phyloP scores from a whole-genome alignment of 2,329 filamentous ascomycete genomes.

The Ophiostoma quercus region DNA sequence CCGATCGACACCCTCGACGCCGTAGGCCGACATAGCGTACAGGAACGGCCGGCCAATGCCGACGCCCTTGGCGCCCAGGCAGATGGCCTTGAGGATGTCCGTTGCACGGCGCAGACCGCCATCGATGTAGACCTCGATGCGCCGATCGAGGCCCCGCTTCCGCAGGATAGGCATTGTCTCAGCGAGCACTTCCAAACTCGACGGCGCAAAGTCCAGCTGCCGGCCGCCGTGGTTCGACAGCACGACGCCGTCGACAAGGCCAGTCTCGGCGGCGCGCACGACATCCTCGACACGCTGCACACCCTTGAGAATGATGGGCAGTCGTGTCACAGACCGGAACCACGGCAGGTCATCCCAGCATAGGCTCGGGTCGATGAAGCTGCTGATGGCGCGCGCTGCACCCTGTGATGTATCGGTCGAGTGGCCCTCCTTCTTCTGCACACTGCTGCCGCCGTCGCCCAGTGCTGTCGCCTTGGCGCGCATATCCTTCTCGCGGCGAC shows the following conservation, averaged over 20 bases:
- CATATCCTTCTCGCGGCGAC: constrained; percentile 96
- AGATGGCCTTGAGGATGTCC: constrained; percentile 92
- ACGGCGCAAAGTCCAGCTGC: constrained; percentile 87
- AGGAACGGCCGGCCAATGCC: constrained; percentile 93
- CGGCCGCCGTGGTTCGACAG: constrained; percentile 94
- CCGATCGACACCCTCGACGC: constrained; percentile 76
- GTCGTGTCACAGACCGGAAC: constrained; percentile 83
- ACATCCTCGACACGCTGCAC: constrained; percentile 96
- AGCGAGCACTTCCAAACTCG: constrained; percentile 81
- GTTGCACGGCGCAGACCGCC: constrained; percentile 85
- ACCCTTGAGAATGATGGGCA: constrained; percentile 95
- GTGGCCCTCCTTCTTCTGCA: constrained; percentile 72
- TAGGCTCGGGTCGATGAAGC: constrained; percentile 91
- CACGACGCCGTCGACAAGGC: constrained; percentile 76
- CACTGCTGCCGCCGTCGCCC: constrained; percentile 68
- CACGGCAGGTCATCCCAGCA: constrained; percentile 92
- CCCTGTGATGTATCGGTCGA: constrained; percentile 82
- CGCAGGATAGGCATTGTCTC: constrained; percentile 88
- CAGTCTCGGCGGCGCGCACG: constrained; percentile 72
- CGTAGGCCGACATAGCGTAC: constrained; percentile 93
- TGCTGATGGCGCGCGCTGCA: constrained; percentile 88
- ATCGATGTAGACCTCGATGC: constrained; percentile 84
- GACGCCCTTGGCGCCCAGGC: constrained; percentile 84
- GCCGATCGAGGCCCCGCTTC: constrained; percentile 64
- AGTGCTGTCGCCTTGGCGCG: constrained; percentile 69